Percentiles rank a stretch among this genome's conserved stretches.
Evolutionary conservation across 1,284 basidiomycete species (phyloP).

Genomic region (Malassezia obtusa): DNA sequence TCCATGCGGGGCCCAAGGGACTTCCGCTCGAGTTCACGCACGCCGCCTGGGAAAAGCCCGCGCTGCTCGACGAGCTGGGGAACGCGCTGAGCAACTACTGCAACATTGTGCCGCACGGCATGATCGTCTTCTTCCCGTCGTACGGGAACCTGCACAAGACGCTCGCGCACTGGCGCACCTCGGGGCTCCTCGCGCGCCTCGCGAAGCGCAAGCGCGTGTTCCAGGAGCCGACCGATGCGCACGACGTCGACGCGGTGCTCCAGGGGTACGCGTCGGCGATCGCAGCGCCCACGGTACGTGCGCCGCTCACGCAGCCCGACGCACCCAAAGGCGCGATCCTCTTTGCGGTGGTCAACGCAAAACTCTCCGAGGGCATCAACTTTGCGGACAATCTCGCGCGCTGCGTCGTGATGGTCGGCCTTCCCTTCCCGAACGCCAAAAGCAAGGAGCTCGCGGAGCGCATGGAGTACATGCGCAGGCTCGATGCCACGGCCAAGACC

Average conservation of each 20-base stretch:
- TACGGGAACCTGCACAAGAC: conserved; percentile 70
- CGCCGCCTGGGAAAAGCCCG: conserved; percentile 60
- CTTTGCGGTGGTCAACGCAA: conserved; percentile 88
- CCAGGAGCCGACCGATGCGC: conserved; percentile 70
- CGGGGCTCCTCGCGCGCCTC: conserved; percentile 29
- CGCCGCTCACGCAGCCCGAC: neutral
- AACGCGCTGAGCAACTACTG: conserved; percentile 69
- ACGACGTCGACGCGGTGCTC: conserved; percentile 67
- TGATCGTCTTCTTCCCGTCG: conserved; percentile 89
- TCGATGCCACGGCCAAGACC: neutral
- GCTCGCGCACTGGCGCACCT: conserved; percentile 60
- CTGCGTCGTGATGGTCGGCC: conserved; percentile 72
- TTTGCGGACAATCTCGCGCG: conserved; percentile 74
- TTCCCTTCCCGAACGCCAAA: conserved; percentile 86
- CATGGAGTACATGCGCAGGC: conserved; percentile 54
- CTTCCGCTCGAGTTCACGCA: conserved; percentile 73
- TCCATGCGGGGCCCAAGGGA: conserved; percentile 68
- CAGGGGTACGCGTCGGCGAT: conserved; percentile 65
- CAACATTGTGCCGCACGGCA: conserved; percentile 69
- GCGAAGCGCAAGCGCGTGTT: conserved; percentile 51
- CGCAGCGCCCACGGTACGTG: conserved; percentile 31
- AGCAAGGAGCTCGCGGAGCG: conserved; percentile 82
- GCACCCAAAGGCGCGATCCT: conserved; percentile 40
- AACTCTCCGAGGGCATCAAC: conserved; percentile 92
- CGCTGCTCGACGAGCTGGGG: conserved; percentile 71